Base-by-base conservation (phyloP, 495 filamentous ascomycete genomes). In the Hamigera avellanea region DNA sequence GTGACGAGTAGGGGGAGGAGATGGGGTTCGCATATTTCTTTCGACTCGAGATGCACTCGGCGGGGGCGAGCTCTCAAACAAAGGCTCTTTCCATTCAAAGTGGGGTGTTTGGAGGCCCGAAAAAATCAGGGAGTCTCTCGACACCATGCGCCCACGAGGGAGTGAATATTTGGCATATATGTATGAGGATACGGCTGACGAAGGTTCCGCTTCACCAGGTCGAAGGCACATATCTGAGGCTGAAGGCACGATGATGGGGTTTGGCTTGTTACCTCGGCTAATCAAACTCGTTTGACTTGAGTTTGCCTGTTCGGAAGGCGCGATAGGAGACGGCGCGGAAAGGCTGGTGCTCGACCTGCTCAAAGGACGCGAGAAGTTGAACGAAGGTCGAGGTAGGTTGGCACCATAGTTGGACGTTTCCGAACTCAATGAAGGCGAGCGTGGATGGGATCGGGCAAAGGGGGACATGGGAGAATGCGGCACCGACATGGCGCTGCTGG, bases 331-430 rank as follows among this genome's bases (percentile, higher is more conserved):
- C 1, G 60, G 53, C 0, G 56, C 56, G 6, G 61, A 76, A 10
- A 83, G 71, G 32, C 73, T 77, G 5, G 64, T 61, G 37, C 78
- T 80, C 7, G 81, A 77, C 42, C 86, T 72, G 56, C 91, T 95
- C 19, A 91, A 45, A 2, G 91, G 91, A 6, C 91, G 69, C 2
- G 91, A 95, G 56, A 96, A 96, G 55, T 96, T 98, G 53, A 88
- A 89, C 1, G 81, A 70, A 1, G 84, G 82, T 19, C 81, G 75
- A 1, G 79, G 74, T 19, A 83, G 64, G 14, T 65, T 58, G n/a
- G 66, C 64, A 13, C 79, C 75, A n/a, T 59, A 62, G 33, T 63
- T 57, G 0, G 80, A 83, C 21, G 72, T 72, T 35, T 93, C 85
- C 2, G 87, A 95, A 44, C 75, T 79, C 28, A 87, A 61, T 0